Percentiles rank a stretch among this genome's conserved stretches.
These are phyloP conservation scores for Talaromyces wortmannii DNA, from an alignment of 495 filamentous ascomycete species.

Conservation along the genomic window DNA sequence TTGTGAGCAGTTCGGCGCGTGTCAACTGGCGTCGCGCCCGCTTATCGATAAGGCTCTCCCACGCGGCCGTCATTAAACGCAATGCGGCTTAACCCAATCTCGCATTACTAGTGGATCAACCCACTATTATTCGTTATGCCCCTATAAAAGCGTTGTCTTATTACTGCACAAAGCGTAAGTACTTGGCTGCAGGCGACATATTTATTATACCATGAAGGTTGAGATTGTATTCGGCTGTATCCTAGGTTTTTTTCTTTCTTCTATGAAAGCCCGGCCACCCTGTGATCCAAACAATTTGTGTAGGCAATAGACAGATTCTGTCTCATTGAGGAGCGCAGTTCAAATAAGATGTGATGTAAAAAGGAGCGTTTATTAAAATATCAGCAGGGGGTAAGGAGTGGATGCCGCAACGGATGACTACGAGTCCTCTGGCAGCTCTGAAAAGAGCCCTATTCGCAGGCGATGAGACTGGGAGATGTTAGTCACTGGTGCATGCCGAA, in stretches of 20 bases:
- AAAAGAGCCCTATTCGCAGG: slow-evolving; percentile 43
- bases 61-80: background rate
- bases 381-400: background rate
- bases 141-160: no score
- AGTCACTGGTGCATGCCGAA: slow-evolving; percentile 6
- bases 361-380: background rate
- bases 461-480: slow-evolving; percentile 35
- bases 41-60: slow-evolving; percentile 20
- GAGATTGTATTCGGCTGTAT: background rate
- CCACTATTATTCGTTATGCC: no score
- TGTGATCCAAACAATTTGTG: background rate
- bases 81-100: background rate
- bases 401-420: slow-evolving; percentile 10
- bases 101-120: no score
- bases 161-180: no score
- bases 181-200: no score
- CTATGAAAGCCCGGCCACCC: background rate
- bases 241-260: background rate
- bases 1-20: slow-evolving; percentile 3
- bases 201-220: background rate
- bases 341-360: background rate
- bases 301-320: background rate
- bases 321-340: background rate
- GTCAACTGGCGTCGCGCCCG: slow-evolving; percentile 10
- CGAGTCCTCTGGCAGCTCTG: slow-evolving; percentile 33